A percentile compares a stretch with the other conserved stretches of the same genome.
phyloP scores from a whole-genome alignment of 306 rosid species.

The Cucumis hystrix region DNA sequence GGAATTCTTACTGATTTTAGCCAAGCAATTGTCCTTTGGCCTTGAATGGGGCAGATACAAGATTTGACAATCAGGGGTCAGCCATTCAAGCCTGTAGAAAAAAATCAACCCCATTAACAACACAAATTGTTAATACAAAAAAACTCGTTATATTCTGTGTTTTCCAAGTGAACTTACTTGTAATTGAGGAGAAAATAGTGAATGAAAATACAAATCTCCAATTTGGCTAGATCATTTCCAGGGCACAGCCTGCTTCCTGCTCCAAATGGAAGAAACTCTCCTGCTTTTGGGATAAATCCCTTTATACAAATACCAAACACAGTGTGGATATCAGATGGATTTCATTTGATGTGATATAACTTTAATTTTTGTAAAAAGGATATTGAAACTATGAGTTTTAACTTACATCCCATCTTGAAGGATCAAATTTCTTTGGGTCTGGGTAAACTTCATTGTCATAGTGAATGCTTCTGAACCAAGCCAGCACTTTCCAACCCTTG shows the following conservation, averaged over 20 bases:
- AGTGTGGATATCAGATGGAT: background rate
- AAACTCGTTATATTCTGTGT: background rate
- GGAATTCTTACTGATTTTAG: conserved; percentile 16
- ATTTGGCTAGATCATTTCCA: conserved; percentile 36
- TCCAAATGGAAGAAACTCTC: conserved; percentile 43
- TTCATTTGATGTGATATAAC: background rate
- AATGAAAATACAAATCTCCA: conserved; percentile 29
- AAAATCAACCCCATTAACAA: background rate
- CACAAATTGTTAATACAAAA: background rate
- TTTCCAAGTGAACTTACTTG: conserved; percentile 18
- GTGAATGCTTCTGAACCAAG: conserved; percentile 28
- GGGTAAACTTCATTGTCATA: conserved; percentile 17
- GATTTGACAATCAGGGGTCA: conserved; percentile 15
- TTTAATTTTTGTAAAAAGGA: background rate
- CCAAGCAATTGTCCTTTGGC: conserved; percentile 34
- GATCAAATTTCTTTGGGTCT: conserved; percentile 29
- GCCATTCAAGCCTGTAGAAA: conserved; percentile 26
- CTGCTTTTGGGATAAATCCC: conserved; percentile 18
- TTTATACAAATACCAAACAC: background rate
- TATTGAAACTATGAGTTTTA: background rate
- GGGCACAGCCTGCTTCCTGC: conserved; percentile 30
- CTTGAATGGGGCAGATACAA: conserved; percentile 20
- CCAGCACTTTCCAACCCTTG: conserved; percentile 34
- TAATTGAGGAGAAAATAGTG: conserved; percentile 43
- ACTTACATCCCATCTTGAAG: conserved; percentile 46